Evolutionary conservation across 306 rosid genomes (phyloP).

Genomic region (Pueraria montana): DNA sequence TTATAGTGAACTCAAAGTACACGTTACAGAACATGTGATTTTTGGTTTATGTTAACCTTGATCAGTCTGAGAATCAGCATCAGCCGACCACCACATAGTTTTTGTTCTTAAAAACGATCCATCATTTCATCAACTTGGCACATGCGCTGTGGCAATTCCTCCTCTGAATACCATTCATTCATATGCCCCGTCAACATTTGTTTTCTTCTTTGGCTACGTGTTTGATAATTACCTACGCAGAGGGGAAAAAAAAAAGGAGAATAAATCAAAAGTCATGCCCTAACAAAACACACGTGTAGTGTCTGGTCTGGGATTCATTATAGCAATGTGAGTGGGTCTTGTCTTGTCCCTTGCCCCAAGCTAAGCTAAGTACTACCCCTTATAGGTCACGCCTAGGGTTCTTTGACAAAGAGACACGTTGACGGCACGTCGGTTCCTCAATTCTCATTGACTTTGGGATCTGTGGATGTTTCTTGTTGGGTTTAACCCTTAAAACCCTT

Average conservation of each 20-base stretch:
- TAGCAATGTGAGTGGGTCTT: slow-evolving; percentile 49
- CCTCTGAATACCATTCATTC: slow-evolving; percentile 37
- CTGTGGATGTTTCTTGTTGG: slow-evolving; percentile 63
- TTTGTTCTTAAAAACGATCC: slow-evolving; percentile 37
- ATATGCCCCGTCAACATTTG: slow-evolving; percentile 32
- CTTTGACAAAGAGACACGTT: slow-evolving; percentile 52
- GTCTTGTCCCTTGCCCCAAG: slow-evolving; percentile 48
- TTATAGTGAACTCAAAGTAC: slow-evolving; percentile 38
- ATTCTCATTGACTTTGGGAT: slow-evolving; percentile 48
- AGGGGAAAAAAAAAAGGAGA: background rate
- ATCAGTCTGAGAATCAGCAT: slow-evolving; percentile 42
- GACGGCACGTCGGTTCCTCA: slow-evolving; percentile 30
- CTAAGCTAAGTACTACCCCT: background rate
- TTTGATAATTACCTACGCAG: background rate
- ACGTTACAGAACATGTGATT: slow-evolving; percentile 51
- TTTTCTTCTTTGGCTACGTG: slow-evolving; percentile 45
- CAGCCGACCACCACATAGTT: slow-evolving; percentile 43
- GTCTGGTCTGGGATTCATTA: slow-evolving; percentile 54
- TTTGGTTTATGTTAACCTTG: slow-evolving; percentile 21
- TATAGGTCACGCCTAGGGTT: slow-evolving; percentile 1
- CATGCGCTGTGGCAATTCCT: slow-evolving; percentile 34
- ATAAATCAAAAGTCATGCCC: slow-evolving; percentile 14
- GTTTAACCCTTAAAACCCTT: slow-evolving; percentile 46
- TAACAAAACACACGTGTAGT: slow-evolving; percentile 56
- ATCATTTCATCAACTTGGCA: slow-evolving; percentile 37